These are phyloP conservation scores for Lactifluus rugatus DNA, from an alignment of 768 basidiomycete genomes.

Conservation along the genomic window DNA sequence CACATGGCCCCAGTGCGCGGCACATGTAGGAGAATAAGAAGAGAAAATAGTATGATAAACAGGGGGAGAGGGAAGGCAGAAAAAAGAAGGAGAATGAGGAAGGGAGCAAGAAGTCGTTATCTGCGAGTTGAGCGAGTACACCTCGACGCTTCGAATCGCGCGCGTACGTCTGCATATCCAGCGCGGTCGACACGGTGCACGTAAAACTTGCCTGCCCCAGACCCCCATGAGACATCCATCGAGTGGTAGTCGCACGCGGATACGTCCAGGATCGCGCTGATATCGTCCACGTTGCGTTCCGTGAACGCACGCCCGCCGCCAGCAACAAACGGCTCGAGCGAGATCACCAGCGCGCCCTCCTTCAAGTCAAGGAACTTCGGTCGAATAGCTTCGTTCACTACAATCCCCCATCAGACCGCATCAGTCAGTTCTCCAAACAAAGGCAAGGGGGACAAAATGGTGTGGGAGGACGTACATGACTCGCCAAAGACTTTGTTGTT, in stretches of 20 bases:
- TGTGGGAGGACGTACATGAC: constrained; percentile 49
- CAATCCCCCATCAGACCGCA: not conserved
- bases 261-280: constrained; percentile 75
- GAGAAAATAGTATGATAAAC: no score
- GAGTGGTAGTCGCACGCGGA: constrained; percentile 8
- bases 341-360: constrained; percentile 84
- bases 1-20: not conserved
- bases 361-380: constrained; percentile 92
- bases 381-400: constrained; percentile 81
- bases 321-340: constrained; percentile 77
- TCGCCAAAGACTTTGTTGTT: constrained; percentile 82
- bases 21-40: not conserved
- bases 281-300: constrained; percentile 77
- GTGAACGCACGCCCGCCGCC: constrained; percentile 58
- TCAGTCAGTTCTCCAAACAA: not conserved
- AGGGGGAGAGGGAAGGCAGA: not conserved
- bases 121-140: constrained; percentile 15
- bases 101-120: not conserved
- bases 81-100: not conserved
- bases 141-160: constrained; percentile 17
- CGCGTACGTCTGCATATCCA: constrained; percentile 36
- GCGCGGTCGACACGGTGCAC: constrained; percentile 68
- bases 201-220: constrained; percentile 59
- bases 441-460: not conserved
- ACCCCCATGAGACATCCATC: constrained; percentile 69